Base-by-base conservation (phyloP, 257 asterid genomes). In the Asclepias syriaca region DNA sequence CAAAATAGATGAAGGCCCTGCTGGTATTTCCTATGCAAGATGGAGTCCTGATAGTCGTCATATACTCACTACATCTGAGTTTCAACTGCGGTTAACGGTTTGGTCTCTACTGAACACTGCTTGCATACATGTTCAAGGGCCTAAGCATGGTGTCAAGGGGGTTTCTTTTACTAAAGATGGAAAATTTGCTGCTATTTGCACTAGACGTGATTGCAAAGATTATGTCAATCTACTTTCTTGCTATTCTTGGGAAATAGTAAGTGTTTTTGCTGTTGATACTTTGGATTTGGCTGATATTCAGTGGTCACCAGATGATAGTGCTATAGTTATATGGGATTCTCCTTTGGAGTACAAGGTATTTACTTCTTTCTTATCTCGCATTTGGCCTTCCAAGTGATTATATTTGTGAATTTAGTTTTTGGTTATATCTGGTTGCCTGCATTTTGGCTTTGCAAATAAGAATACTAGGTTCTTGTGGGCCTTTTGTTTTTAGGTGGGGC, bases 21-120 rank as follows among this genome's bases (percentile, higher is more conserved):
- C 99, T 18, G 99, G 99, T 51, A 90, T 92, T 78, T 80, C 96
- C 49, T 92, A 90, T 73, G 99, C 99, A 3, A 88, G 97, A 90
- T 95, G 99, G 99, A 92, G 99, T 80, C 99, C 99, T 8, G 99
- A 95, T 72, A 95, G 99, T 80, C 93, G 99, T 64, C 99, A 95
- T 87, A 95, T 95, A 85, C 95, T 95, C 53, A 95, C 99, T 51
- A 92, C 99, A 29, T 92, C 99, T 15, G 99, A 95, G 54, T 95
- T 95, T 81, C 98, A 95, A 67, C 82, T 95, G 50, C 85, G 99
- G 69, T 72, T 91, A 82, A 92, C 98, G 29, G 99, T 92, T 34
- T 95, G 99, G 99, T 95, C 99, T 46, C 81, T 95, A 79, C 70
- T 95, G 79, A 92, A 88, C 83, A 95, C 98, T 0, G 99, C 99